Evolutionary conservation across 345 rosid genomes (phyloP).

Genomic region (Citrus glauca): DNA sequence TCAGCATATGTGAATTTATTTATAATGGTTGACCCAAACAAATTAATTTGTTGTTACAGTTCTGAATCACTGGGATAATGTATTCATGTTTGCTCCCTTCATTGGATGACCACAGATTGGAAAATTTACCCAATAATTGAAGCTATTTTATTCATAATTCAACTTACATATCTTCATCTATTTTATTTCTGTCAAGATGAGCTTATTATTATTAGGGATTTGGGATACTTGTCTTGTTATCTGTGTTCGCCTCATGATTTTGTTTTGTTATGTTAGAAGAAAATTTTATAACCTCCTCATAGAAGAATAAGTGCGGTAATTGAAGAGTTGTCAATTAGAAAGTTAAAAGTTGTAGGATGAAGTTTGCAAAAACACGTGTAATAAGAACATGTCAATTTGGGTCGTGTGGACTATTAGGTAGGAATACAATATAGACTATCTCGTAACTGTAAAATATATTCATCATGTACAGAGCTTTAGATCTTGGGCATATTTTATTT

Average conservation of each 20-base stretch:
- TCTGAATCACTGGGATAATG: not conserved
- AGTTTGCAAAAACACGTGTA: not conserved
- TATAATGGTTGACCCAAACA: not conserved
- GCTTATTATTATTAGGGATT: not conserved
- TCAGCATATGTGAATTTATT: not conserved
- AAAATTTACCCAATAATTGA: not conserved
- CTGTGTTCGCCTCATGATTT: not conserved
- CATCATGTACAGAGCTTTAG: not conserved
- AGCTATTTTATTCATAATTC: not conserved
- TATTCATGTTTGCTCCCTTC: not conserved
- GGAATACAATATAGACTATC: not conserved
- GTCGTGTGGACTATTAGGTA: not conserved
- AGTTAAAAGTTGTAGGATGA: not conserved
- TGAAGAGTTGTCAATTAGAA: not conserved
- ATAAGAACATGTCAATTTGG: not conserved
- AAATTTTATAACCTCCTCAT: not conserved
- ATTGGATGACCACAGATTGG: not conserved
- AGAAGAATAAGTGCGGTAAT: not conserved
- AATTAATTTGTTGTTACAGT: too few relatives aligned
- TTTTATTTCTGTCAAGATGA: not conserved
- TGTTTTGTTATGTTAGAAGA: not conserved
- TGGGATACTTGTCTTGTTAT: constrained; percentile 1
- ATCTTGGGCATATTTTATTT: not conserved
- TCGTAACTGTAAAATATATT: not conserved
- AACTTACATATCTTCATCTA: not conserved